A percentile compares a stretch with the other conserved stretches of the same genome.
These are phyloP conservation scores for Diaporthe sp. DNA, from an alignment of 2,329 filamentous ascomycete species.

Conservation along the genomic window DNA sequence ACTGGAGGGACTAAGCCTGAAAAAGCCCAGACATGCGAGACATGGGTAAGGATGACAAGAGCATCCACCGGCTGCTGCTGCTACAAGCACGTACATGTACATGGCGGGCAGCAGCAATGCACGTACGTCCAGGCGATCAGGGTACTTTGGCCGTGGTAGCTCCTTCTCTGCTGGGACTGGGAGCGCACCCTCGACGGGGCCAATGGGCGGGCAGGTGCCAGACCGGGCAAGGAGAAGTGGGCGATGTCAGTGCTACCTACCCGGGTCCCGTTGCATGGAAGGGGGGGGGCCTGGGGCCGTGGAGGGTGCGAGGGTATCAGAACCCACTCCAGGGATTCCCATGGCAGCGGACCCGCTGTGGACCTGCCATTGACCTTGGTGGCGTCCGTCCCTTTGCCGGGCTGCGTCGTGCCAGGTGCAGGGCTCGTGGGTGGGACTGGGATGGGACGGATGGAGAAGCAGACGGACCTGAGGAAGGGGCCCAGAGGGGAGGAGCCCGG, in stretches of 20 bases:
- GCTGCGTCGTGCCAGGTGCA: constrained; percentile 34
- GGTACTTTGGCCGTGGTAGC: constrained; percentile 14
- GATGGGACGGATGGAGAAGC: constrained; percentile 29
- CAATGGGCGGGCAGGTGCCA: constrained; percentile 14
- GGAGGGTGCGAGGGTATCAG: constrained; percentile 27
- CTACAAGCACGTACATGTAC: neutral
- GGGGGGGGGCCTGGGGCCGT: neutral
- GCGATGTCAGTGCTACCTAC: constrained; percentile 35
- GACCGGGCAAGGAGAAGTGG: constrained; percentile 20
- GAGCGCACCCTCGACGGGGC: constrained; percentile 1
- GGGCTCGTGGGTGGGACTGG: constrained; percentile 40
- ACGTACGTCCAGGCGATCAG: neutral
- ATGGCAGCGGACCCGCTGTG: constrained; percentile 37
- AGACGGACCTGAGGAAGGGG: constrained; percentile 16
- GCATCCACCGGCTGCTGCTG: constrained; percentile 15
- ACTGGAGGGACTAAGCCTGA: constrained; percentile 55
- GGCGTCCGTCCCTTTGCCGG: constrained; percentile 39
- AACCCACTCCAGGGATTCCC: constrained; percentile 37
- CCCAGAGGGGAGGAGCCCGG: constrained; percentile 26
- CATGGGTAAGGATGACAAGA: constrained; percentile 52
- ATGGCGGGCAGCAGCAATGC: neutral
- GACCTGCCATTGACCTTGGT: constrained; percentile 38
- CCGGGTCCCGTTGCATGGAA: constrained; percentile 32
- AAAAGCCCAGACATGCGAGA: constrained; percentile 54
- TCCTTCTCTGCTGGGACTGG: constrained; percentile 4